Evolutionary conservation across 352 stramenopile species (phyloP), one percentile per base, ranked within the genome.

Genomic region (Bremia lactucae): DNA sequence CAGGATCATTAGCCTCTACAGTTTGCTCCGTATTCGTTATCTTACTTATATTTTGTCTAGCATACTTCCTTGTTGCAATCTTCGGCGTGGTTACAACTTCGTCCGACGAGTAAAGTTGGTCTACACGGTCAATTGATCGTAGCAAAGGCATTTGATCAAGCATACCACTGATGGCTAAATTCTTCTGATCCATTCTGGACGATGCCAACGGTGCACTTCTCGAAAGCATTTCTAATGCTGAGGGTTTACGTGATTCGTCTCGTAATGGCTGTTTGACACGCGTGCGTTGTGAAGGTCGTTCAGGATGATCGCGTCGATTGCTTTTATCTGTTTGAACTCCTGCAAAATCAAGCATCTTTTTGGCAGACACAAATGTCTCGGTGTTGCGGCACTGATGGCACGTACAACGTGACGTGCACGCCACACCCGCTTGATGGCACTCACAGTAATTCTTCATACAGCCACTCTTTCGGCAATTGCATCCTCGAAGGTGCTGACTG

Each of bases 391-490:
- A 87, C 59, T 80, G 62, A 40, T 83, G 73, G 31, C 85, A 96
- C 14, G 85, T 82, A 49, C 85, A 96, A 26, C 81, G 71, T 0
- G 57, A 67, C 0, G 72, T 88, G 50, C 85, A 96, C 4, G 78
- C 50, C 4, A 92, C 77, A 23, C 73, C 80, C 24, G 88, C 88
- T 56, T 96, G 87, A 57, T 95, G 96, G 41, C 94, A 98, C 55
- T 98, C 94, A 59, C 94, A 98, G 51, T 98, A 98, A 38, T 97
- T 97, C 69, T 98, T 98, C 54, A 97, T 87, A 52, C 94, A 98
- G 18, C 78, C 84, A 38, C 76, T 96, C 58, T 97, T 97, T 0
- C 92, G 73, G 62, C 94, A 98, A 57, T 97, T 96, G 62, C 94
- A 98, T 24, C 94, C 94, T 29, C 86, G 68, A 36, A 96, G 81